Base-by-base conservation (phyloP, 192 early-diverging fungal species). In the Chytriomyces hyalinus region DNA sequence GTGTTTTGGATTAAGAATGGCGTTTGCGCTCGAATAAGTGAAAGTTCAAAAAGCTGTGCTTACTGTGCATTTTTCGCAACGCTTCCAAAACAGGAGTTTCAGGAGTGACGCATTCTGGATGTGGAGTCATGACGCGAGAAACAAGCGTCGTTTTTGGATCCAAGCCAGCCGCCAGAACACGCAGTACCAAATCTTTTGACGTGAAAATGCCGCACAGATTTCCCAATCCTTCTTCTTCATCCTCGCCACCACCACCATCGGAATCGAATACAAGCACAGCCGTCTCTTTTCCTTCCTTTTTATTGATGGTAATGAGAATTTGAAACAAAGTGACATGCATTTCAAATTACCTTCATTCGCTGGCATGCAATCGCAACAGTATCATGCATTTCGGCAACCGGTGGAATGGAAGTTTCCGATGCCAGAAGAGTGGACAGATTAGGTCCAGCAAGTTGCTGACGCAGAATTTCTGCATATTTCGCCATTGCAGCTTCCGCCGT, bases 131-230 rank as follows among this genome's bases (percentile, higher is more conserved):
- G 15, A 78, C 77, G 0, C 77, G 50, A 26, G 13, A 28, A 77
- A 87, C 82, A 76, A 80, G 45, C 76, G 95, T 97, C 22, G 89
- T 93, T 57, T 88, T 86, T 71, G 97, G 96, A 78, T 95, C 92
- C 61, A 98, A 82, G n/a, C 94, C 80, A 6, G 82, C 86, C 15
- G 86, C 86, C 24, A 87, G 80, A 1, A 87, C 86, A 11, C 86
- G 64, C 44, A 87, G 74, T 6, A 85, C 82, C 43, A 87, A 47
- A 49, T 87, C 86, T 66, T 91, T 94, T 82, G 89, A 91, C 22
- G 96, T 97, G 81, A 97, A 96, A 67, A 97, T 97, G 67, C 96
- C 96, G 17, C 94, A 90, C 61, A 97, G 86, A 26, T 85, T 89
- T 49, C 84, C 88, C 77, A 82, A 80, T 6, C 83, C 86, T 6